Percentiles rank a stretch among this genome's conserved stretches.
These are phyloP conservation scores for Phaseolus coccineus DNA, from an alignment of 331 rosid genomes.

Conservation along the genomic window DNA sequence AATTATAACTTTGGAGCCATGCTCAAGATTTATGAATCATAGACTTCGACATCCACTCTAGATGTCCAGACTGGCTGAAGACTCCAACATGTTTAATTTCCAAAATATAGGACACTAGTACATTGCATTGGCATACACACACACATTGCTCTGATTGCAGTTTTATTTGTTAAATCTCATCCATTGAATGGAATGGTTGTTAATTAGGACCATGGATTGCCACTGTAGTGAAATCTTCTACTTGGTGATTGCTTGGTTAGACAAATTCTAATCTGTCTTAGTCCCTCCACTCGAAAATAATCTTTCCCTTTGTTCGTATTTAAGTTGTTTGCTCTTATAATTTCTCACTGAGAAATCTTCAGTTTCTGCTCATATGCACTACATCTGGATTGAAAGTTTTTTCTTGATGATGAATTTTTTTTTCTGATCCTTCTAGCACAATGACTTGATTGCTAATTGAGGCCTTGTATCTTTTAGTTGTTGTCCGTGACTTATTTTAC, in stretches of 20 bases:
- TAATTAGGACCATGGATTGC: conserved; percentile 20
- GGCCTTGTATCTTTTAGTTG: conserved; percentile 58
- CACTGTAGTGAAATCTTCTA: not conserved
- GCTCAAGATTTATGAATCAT: too few species aligned
- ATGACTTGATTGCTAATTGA: conserved; percentile 38
- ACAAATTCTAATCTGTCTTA: not conserved
- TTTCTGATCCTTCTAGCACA: conserved; percentile 16
- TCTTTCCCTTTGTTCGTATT: conserved; percentile 27
- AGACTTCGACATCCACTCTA: too few species aligned
- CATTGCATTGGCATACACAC: not conserved
- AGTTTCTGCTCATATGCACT: conserved; percentile 27
- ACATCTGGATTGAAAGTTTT: conserved; percentile 32
- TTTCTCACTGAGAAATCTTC: conserved; percentile 30
- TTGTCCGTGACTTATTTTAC: conserved; percentile 90
- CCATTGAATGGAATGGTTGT: conserved; percentile 6
- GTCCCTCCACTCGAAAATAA: not conserved
- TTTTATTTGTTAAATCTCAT: conserved; percentile 10
- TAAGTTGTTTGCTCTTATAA: conserved; percentile 35
- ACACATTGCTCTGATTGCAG: not conserved
- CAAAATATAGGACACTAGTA: too few species aligned
- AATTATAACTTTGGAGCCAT: too few species aligned
- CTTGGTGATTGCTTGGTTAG: conserved; percentile 20
- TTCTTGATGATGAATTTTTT: conserved; percentile 25
- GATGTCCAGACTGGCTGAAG: too few species aligned
- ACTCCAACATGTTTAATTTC: too few species aligned